Conservation (phyloP, 441 rosid species). For the Erodium chrysanthum region DNA sequence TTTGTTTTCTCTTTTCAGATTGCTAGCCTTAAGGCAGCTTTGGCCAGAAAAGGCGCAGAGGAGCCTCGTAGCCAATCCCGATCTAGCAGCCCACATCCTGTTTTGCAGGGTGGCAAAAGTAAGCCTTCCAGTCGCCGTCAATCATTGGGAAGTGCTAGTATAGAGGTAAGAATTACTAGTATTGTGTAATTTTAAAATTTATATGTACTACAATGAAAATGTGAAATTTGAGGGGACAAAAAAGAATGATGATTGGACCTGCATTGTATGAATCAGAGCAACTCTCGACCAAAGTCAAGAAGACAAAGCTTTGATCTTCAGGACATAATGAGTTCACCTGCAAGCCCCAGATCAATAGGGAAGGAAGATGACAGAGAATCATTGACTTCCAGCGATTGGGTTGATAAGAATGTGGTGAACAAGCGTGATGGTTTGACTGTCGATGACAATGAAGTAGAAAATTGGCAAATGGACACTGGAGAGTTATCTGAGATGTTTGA, state of each 20-base stretch:
- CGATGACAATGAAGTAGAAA: constrained; percentile 25
- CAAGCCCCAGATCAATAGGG: constrained; percentile 21
- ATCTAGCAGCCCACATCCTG: constrained; percentile 37
- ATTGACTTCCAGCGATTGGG: constrained; percentile 40
- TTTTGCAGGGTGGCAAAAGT: constrained; percentile 31
- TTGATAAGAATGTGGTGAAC: constrained; percentile 47
- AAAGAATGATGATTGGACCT: constrained; percentile 10
- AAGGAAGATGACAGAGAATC: constrained; percentile 46
- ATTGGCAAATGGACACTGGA: constrained; percentile 30
- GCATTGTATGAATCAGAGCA: constrained; percentile 32
- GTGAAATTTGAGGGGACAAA: neutral
- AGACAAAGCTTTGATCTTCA: constrained; percentile 48
- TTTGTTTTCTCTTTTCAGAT: neutral
- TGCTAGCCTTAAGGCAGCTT: neutral
- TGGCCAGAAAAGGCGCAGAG: neutral
- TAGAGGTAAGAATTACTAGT: constrained; percentile 32
- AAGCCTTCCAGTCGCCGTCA: constrained; percentile 24
- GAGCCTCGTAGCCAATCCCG: constrained; percentile 23
- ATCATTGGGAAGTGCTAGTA: constrained; percentile 28
- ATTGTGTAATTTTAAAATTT: neutral
- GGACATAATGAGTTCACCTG: constrained; percentile 34
- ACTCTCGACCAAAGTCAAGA: constrained; percentile 32
- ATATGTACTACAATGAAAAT: neutral
- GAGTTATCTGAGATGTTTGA: constrained; percentile 29
- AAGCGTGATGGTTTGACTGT: constrained; percentile 23